A percentile compares a stretch with the other conserved stretches of the same genome.
Evolutionary conservation across 768 basidiomycete species (phyloP).

Genomic region (Lentinula edodes): DNA sequence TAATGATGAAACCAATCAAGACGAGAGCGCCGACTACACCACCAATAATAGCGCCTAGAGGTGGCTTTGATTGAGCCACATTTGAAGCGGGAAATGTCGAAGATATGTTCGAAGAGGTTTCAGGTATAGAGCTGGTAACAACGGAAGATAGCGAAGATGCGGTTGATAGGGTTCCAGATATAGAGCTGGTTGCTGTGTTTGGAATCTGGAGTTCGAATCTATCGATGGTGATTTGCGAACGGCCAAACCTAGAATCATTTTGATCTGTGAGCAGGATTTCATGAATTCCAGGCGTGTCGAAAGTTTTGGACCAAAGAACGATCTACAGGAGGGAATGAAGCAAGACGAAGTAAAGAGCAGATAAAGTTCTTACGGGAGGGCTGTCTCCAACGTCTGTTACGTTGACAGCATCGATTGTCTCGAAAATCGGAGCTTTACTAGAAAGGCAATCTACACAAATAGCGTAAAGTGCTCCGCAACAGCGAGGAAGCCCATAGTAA

Average conservation of each 20-base stretch:
- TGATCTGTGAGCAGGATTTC: slow-evolving; percentile 23
- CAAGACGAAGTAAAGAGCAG: neutral
- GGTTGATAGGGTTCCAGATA: neutral
- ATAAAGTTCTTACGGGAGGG: slow-evolving; percentile 19
- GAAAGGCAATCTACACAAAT: slow-evolving; percentile 29
- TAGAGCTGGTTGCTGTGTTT: neutral
- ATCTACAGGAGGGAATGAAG: slow-evolving; percentile 10
- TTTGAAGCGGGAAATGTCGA: neutral
- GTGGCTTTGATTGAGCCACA: neutral
- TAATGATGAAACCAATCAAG: slow-evolving; percentile 18
- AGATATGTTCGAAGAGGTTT: too few species aligned
- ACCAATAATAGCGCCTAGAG: slow-evolving; percentile 31
- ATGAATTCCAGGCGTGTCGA: slow-evolving; percentile 18
- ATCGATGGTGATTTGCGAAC: slow-evolving; percentile 25
- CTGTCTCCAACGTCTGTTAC: slow-evolving; percentile 21
- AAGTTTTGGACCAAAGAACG: slow-evolving; percentile 17
- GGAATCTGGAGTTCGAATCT: slow-evolving; percentile 18
- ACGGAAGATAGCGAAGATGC: neutral
- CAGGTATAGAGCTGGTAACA: too few species aligned
- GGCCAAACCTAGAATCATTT: slow-evolving; percentile 15
- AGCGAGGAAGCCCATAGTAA: slow-evolving; percentile 24
- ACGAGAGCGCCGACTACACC: slow-evolving; percentile 33
- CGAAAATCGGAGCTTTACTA: slow-evolving; percentile 14
- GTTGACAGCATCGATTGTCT: slow-evolving; percentile 23
- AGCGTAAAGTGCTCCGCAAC: slow-evolving; percentile 21